Percentiles rank a stretch among this genome's conserved stretches.
Evolutionary conservation across 148 eudicot genomes (phyloP).

Genomic region (Vaccinium darrowii): DNA sequence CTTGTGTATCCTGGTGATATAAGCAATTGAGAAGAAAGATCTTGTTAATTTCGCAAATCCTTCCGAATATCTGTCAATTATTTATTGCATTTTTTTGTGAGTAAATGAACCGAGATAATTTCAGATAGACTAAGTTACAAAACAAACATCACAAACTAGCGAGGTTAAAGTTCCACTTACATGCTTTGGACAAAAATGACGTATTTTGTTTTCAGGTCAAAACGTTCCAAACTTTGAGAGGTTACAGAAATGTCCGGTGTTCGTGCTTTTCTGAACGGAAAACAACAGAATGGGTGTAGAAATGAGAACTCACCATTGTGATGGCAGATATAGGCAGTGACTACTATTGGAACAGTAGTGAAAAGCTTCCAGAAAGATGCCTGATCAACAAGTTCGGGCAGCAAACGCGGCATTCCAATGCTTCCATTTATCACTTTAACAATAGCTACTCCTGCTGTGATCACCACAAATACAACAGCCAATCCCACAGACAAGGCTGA

Average conservation of each 20-base stretch:
- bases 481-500: conserved; percentile 84
- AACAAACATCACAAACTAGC: not conserved
- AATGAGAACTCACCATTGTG: conserved; percentile 54
- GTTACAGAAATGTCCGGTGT: not conserved
- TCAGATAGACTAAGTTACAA: not conserved
- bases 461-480: conserved; percentile 79
- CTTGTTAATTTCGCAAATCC: not conserved
- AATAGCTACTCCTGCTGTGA: conserved; percentile 66
- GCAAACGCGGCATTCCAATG: conserved; percentile 58
- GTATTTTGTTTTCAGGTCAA: not conserved
- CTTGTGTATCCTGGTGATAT: not conserved
- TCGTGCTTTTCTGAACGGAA: not conserved
- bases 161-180: not conserved
- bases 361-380: conserved; percentile 86
- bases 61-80: not conserved
- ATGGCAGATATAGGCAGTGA: conserved; percentile 89
- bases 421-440: conserved; percentile 62
- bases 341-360: conserved; percentile 75
- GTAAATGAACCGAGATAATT: not conserved
- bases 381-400: conserved; percentile 64
- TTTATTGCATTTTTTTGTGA: not conserved
- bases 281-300: not conserved
- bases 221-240: not conserved
- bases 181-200: not conserved
- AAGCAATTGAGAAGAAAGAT: not conserved